A percentile compares a stretch with the other conserved stretches of the same genome.
These are phyloP conservation scores for Yarrowia sp. DNA, from an alignment of 805 yeast genomes.

Conservation along the genomic window DNA sequence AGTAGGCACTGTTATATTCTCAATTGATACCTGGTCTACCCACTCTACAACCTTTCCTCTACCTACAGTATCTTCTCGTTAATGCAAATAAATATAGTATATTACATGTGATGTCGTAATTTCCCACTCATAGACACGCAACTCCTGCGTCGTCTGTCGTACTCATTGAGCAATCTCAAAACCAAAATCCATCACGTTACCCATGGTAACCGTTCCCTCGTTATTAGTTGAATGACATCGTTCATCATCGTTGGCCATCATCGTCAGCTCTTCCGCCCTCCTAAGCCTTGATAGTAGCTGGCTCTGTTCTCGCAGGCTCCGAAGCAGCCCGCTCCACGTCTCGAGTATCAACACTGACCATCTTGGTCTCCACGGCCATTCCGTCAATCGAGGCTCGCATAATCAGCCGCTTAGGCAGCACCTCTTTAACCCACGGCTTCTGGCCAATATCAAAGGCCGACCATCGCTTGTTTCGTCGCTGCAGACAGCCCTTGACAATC, in stretches of 20 bases:
- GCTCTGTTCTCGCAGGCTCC: slow-evolving; percentile 21
- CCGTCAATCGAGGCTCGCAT: slow-evolving; percentile 11
- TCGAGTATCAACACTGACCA: slow-evolving; percentile 19
- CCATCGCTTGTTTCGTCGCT: slow-evolving; percentile 58
- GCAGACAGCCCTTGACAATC: slow-evolving; percentile 59
- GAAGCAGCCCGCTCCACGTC: slow-evolving; percentile 23
- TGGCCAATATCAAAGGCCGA: slow-evolving; percentile 45
- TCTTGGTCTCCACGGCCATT: slow-evolving; percentile 3
- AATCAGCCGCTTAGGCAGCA: slow-evolving; percentile 29
- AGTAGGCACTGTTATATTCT: no score
- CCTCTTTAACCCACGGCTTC: slow-evolving; percentile 43
- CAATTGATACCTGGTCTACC: no score
- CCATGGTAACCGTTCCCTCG: no score
- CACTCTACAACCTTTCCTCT: no score
- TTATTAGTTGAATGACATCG: no score
- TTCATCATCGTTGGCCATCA: no score
- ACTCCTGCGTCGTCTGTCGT: no score
- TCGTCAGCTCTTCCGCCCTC: no score
- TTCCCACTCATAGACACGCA: no score
- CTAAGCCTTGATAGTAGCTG: slow-evolving; percentile 11
- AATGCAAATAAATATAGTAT: slow-evolving; percentile 18
- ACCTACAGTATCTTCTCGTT: not conserved
- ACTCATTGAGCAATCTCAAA: not conserved
- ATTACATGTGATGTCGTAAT: slow-evolving; percentile 10
- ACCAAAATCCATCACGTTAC: no score